Conservation (phyloP, 2,329 filamentous ascomycete species). For the Alternaria sp. region DNA sequence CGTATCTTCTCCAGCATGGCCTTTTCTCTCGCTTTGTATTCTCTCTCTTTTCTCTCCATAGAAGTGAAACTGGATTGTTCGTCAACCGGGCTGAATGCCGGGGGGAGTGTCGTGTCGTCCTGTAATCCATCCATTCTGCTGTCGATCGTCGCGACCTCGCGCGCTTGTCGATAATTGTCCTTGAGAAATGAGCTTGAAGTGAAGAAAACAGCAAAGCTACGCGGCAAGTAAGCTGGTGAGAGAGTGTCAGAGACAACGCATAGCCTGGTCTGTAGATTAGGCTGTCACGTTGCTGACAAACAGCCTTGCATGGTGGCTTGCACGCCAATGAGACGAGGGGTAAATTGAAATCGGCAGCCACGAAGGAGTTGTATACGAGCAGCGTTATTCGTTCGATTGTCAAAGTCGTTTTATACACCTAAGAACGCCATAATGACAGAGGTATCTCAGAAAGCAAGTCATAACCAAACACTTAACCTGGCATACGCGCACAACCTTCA, state of each 20-base stretch:
- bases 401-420: background rate
- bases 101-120: no score
- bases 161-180: no score
- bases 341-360: background rate
- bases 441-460: conserved; percentile 14
- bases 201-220: no score
- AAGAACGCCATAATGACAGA: conserved; percentile 4
- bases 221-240: background rate
- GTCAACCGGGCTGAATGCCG: no score
- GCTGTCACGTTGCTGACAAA: background rate
- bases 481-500: no score
- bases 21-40: no score
- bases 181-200: no score
- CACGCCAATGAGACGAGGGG: background rate
- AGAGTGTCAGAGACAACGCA: background rate
- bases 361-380: no score
- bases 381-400: background rate
- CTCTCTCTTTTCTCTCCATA: no score
- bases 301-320: background rate
- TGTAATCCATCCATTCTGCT: no score
- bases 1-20: background rate
- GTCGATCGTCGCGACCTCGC: no score
- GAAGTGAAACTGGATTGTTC: no score
- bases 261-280: background rate
- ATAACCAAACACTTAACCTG: background rate